Evolutionary conservation across 208 protist genomes (phyloP), one percentile per base, ranked within the genome.

Genomic region (Dictyostelium gargantuum): DNA sequence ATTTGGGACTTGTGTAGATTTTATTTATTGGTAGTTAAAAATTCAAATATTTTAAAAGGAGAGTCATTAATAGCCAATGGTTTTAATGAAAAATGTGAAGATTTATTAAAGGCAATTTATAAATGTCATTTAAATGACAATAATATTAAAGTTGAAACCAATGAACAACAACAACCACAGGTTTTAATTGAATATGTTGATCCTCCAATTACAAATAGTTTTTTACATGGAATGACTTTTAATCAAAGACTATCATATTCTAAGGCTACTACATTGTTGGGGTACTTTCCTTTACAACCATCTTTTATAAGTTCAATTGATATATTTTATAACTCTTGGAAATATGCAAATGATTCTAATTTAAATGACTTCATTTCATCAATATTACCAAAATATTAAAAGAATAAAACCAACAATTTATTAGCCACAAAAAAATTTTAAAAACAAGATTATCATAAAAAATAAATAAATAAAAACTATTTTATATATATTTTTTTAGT

Each of bases 11-110:
- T 91, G 40, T 50, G 32, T 42, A 17, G 23, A 40, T 13, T 79
- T 29, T 91, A 91, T 50, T 38, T 91, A 50, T 38, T 76, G 17
- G 72, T 54, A 13, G 54, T 46, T 40, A 40, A 80, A 42, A 56
- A 76, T 54, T 6, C 40, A 9, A 26, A 2, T 35, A 13, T 19
- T 5, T 9, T 84, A 15, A 38, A 38, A 48, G 79, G 79, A 38
- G 40, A 84, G 54, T 26, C n/a, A 1, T 73, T 84, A 15, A 84
- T 84, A 73, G 79, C 79, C 19, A 63, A 44, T 50, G 21, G 8
- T 19, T 68, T 54, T 40, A n/a, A 26, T 2, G 13, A 73, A 44
- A 84, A 35, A 29, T 21, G 50, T 9, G 52, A 35, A 10, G 79
- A 84, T 54, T 21, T 84, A 6, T 44, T 84, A n/a, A 48, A 54